Percentiles rank a stretch among this genome's conserved stretches.
Evolutionary conservation across 768 basidiomycete genomes (phyloP).

Genomic region (Calocera viscosa): DNA sequence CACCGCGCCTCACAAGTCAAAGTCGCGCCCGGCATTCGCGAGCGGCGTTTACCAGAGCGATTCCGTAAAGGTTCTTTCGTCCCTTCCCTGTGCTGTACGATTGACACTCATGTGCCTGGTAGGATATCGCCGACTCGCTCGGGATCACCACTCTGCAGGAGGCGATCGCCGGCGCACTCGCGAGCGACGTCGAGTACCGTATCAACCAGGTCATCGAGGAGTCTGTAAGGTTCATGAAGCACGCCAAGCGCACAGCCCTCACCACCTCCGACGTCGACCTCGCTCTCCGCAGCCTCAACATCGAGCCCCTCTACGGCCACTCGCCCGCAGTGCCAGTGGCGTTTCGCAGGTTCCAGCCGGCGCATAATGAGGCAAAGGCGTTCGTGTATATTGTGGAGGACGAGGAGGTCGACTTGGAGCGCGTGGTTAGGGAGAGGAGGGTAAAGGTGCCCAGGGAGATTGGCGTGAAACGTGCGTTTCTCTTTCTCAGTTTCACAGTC

Average conservation of each 20-base stretch:
- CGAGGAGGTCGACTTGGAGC: slow-evolving; percentile 94
- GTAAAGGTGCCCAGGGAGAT: slow-evolving; percentile 67
- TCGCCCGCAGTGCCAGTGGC: slow-evolving; percentile 49
- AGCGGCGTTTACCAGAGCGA: neutral
- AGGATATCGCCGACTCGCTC: slow-evolving; percentile 88
- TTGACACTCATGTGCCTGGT: slow-evolving; percentile 9
- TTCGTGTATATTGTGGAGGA: slow-evolving; percentile 90
- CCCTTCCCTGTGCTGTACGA: neutral
- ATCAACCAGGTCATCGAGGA: slow-evolving; percentile 95
- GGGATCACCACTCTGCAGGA: slow-evolving; percentile 66
- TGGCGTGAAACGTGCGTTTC: slow-evolving; percentile 45
- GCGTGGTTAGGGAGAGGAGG: slow-evolving; percentile 74
- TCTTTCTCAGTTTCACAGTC: neutral
- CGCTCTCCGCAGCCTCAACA: slow-evolving; percentile 85
- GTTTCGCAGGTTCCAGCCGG: slow-evolving; percentile 39
- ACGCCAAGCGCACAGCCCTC: slow-evolving; percentile 80
- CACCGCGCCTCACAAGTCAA: neutral
- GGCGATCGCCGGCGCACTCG: slow-evolving; percentile 65
- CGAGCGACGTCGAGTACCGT: slow-evolving; percentile 93
- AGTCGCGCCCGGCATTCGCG: neutral
- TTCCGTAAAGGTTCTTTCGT: neutral
- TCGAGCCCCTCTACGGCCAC: slow-evolving; percentile 90
- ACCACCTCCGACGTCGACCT: slow-evolving; percentile 85
- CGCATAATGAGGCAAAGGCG: slow-evolving; percentile 41
- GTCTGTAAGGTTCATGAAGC: slow-evolving; percentile 92